phyloP scores from a whole-genome alignment of 805 yeast genomes.

The Torulaspora gathmanii region DNA sequence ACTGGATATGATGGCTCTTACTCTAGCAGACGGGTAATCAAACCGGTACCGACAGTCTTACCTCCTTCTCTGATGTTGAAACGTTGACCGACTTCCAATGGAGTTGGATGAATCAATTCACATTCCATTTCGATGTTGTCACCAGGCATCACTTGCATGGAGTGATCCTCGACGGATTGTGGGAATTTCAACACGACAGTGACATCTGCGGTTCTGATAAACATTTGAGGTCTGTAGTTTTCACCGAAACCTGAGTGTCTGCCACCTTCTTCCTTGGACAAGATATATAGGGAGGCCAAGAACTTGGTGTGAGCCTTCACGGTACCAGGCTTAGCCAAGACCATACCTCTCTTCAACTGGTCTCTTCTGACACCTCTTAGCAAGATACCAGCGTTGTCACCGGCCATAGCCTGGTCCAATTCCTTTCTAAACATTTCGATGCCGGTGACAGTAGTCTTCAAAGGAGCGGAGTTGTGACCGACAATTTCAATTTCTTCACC shows the following conservation, averaged over 20 bases:
- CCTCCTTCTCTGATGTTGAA: slow-evolving; percentile 99
- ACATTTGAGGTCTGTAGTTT: slow-evolving; percentile 97
- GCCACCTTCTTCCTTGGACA: slow-evolving; percentile 98
- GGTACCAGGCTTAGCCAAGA: slow-evolving; percentile 85
- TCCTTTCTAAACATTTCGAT: slow-evolving; percentile 99
- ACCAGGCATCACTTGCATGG: slow-evolving; percentile 93
- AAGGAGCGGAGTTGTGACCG: slow-evolving; percentile 79
- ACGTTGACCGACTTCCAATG: slow-evolving; percentile 94
- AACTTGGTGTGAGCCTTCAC: slow-evolving; percentile 90
- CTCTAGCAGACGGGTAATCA: slow-evolving; percentile 86
- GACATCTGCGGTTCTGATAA: slow-evolving; percentile 93
- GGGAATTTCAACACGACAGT: slow-evolving; percentile 90
- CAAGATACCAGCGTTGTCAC: slow-evolving; percentile 97
- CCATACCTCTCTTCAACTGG: slow-evolving; percentile 96
- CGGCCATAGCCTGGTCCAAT: slow-evolving; percentile 95
- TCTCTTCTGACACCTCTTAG: slow-evolving; percentile 98
- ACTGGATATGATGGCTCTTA: slow-evolving; percentile 15
- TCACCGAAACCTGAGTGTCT: slow-evolving; percentile 96
- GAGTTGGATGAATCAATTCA: slow-evolving; percentile 83
- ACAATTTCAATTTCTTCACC: slow-evolving; percentile 98
- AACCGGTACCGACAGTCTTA: slow-evolving; percentile 97
- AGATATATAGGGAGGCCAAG: slow-evolving; percentile 86
- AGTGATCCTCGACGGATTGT: slow-evolving; percentile 70
- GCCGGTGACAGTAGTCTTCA: slow-evolving; percentile 95
- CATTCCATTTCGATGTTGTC: slow-evolving; percentile 97